Conservation (phyloP, 2,329 filamentous ascomycete species). For the Neopestalotiopsis sp. region DNA sequence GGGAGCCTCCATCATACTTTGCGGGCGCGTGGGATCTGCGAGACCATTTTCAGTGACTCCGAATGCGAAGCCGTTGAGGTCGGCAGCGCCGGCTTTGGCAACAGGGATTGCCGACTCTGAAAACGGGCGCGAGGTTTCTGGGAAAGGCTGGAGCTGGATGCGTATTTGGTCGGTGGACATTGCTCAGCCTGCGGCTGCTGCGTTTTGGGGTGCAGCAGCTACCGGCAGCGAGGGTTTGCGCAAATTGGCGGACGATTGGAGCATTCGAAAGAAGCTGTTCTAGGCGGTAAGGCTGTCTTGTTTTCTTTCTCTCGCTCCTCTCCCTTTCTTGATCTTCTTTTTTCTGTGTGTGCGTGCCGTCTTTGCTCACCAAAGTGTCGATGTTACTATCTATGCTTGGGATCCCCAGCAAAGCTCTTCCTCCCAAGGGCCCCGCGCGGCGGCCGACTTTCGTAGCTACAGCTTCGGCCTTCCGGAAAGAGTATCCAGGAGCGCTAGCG, state of each 20-base stretch:
- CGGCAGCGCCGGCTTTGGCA: constrained; percentile 37
- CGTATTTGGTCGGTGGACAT: constrained; percentile 46
- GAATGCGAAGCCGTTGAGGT: constrained; percentile 43
- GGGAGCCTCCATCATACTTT: constrained; percentile 49
- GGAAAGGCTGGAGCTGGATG: constrained; percentile 14
- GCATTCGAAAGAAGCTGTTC: neutral
- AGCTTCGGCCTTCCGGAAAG: constrained; percentile 33
- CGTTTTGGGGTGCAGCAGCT: constrained; percentile 22
- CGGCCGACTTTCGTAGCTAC: constrained; percentile 31
- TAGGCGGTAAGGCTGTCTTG: neutral
- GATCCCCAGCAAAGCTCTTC: neutral
- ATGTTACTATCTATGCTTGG: constrained; percentile 13
- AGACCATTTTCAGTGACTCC: constrained; percentile 41
- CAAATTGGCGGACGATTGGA: neutral
- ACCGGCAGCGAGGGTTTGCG: constrained; percentile 9
- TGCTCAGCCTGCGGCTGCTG: constrained; percentile 30
- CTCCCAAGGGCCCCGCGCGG: constrained; percentile 29
- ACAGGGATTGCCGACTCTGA: constrained; percentile 37
- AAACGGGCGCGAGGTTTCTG: constrained; percentile 38
- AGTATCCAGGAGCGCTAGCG: constrained; percentile 34
- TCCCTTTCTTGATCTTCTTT: neutral
- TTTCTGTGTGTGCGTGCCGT: neutral
- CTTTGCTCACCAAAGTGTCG: neutral
- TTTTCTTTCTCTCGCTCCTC: neutral
- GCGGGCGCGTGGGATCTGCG: constrained; percentile 36